These are phyloP conservation scores for Pestalotiopsis sp. DNA, from an alignment of 2,329 filamentous ascomycete species.

Conservation along the genomic window DNA sequence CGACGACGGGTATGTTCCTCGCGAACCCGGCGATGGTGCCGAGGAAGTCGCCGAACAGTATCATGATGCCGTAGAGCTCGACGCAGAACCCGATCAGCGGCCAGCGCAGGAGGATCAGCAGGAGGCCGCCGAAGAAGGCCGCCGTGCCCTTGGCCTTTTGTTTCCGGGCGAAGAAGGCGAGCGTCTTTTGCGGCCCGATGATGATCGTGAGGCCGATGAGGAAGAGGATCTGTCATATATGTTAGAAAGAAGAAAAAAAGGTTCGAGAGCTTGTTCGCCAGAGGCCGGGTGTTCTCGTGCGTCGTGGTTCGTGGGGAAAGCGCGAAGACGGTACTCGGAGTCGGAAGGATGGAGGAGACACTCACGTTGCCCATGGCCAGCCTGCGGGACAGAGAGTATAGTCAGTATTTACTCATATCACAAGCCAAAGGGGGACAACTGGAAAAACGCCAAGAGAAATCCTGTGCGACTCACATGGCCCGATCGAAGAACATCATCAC, in stretches of 20 bases:
- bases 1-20: conserved; percentile 80
- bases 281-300: conserved; percentile 3
- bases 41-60: conserved; percentile 95
- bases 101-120: conserved; percentile 88
- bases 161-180: conserved; percentile 90
- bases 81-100: conserved; percentile 87
- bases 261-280: conserved; percentile 4
- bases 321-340: conserved; percentile 14
- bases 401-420: conserved; percentile 16
- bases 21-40: conserved; percentile 90
- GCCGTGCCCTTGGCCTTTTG: conserved; percentile 92
- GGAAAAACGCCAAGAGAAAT: conserved; percentile 10
- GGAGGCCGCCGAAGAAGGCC: conserved; percentile 82
- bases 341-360: conserved; percentile 7
- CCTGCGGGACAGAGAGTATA: conserved; percentile 48
- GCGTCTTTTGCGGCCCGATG: conserved; percentile 88
- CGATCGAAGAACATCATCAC: conserved; percentile 98
- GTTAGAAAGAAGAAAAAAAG: conserved; percentile 12
- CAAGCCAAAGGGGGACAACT: not conserved
- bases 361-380: conserved; percentile 95
- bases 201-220: conserved; percentile 94
- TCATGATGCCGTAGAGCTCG: conserved; percentile 89
- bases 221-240: conserved; percentile 79
- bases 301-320: not conserved
- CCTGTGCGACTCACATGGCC: conserved; percentile 69